Evolutionary conservation across 2,329 filamentous ascomycete species (phyloP), one percentile per base, ranked within the genome.

Genomic region (Parastagonospora avenae): DNA sequence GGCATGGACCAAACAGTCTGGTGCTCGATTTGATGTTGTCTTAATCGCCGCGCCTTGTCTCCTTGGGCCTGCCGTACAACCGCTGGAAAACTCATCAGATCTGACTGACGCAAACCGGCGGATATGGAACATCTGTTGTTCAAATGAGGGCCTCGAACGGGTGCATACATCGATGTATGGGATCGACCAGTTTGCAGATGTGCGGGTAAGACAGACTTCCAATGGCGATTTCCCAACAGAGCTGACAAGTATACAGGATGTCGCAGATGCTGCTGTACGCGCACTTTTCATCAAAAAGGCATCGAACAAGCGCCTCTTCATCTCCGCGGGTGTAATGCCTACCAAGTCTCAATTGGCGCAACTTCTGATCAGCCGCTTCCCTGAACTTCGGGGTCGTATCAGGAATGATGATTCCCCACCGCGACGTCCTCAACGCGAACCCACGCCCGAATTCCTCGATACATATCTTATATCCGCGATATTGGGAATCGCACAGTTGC

Each of bases 51-150:
- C 64, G 12, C 64, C 66, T 8, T 62, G 56, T 36, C 47, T 66
- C 9, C 68, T 66, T 41, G 66, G 66, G 5, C 66, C 66, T 8
- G 54, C 58, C 5, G 54, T 62, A 39, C 50, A 57, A 9, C 52
- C 54, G 5, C 43, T 66, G 27, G 55, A 57, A 19, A 65, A 61
- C 27, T 63, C 60, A 6, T 61, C 61, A 29, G 63, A 67, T 48
- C 43, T 67, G 2, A 52, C 64, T 38, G 66, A 64, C 24, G 62
- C 55, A 11, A 68, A 68, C 33, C 50, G 63, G 27, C 50, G 62
- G 28, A 54, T 67, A 32, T 69, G 66, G 66, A 63, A 66, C 39
- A 66, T 66, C 3, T 63, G 60, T 37, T 63, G 60, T 37, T 59
- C 55, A 29, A 63, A 59, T 29, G 57, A 63, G 28, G 44, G 50